Percentiles rank a stretch among this genome's conserved stretches.
Conservation (phyloP, 495 filamentous ascomycete species). For the Daldinia childiae region DNA sequence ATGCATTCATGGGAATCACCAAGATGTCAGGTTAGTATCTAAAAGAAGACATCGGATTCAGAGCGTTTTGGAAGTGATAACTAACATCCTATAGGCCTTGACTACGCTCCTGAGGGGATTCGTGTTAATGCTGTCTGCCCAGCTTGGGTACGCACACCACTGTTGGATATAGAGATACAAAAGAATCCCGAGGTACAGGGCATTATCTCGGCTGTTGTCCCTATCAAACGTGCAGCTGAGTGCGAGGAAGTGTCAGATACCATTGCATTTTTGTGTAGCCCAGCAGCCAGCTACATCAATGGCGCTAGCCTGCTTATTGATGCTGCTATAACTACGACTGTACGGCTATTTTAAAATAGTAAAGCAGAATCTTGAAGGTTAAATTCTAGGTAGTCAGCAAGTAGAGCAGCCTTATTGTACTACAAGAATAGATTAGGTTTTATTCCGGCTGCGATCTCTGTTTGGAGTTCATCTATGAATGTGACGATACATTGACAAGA, state of each 20-base stretch:
- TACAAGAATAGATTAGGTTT: no score
- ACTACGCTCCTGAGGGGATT: conserved; percentile 48
- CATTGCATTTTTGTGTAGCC: conserved; percentile 52
- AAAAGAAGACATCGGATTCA: neutral
- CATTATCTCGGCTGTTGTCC: conserved; percentile 39
- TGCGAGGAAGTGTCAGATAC: conserved; percentile 58
- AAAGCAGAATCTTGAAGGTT: neutral
- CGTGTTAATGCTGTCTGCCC: conserved; percentile 58
- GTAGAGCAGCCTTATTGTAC: no score
- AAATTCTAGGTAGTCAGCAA: no score
- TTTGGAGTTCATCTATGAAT: no score
- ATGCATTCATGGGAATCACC: neutral
- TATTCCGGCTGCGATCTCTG: no score
- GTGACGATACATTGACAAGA: no score
- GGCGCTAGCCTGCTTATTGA: neutral
- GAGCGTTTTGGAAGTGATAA: neutral
- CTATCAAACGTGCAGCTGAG: conserved; percentile 49
- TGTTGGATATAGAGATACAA: conserved; percentile 45
- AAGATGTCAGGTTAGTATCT: neutral
- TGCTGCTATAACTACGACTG: neutral
- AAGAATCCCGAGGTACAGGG: conserved; percentile 26
- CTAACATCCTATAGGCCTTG: conserved; percentile 21
- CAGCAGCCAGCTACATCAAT: neutral
- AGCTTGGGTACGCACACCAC: conserved; percentile 53
- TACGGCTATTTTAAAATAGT: neutral